Evolutionary conservation across 495 filamentous ascomycete genomes (phyloP), one percentile per base, ranked within the genome.

Genomic region (Xylaria bambusicola): DNA sequence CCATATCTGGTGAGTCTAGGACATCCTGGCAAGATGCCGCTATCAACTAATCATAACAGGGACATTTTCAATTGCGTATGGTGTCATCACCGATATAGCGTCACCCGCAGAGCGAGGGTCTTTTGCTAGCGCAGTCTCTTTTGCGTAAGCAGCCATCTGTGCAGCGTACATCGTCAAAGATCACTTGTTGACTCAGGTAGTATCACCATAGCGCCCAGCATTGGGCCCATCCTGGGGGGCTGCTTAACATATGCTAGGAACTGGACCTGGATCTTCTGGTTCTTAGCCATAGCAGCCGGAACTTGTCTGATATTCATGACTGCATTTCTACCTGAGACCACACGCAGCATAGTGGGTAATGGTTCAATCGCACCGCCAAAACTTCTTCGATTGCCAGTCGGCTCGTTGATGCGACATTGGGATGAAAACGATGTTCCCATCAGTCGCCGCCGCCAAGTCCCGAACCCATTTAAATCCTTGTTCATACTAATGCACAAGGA

Each of bases 221-320:
- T 81, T 0, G 75, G 75, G 1, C 77, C 77, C 15, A 65, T 77
- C 10, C 60, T 80, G 18, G 77, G 77, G 2, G 77, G 77, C 6
- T 20, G 75, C 17, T 52, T 80, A 17, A 67, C 64, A 29, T 65
- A 79, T 24, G 72, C 66, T 52, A 62, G 68, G 1, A 66, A 73
- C 13, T 80, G 77, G 76, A 66, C 65, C 21, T 76, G 70, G 67
- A 76, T 79, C 9, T 80, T 80, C 49, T 80, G 78, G 75, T 74
- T 80, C 35, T 26, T 52, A 18, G 2, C 44, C 44, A 35, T 41
- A 6, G 38, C 44, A 33, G 44, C 56, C 23, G 56, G 45, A 3
- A 40, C 53, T 0, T 62, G 63, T 26, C 52, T 71, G n/a, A 7
- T 61, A 0, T n/a, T 64, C 5, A 41, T 75, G 3, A 29, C 72